Evolutionary conservation across 2,329 filamentous ascomycete species (phyloP).

Genomic region (Tothia fuscella): DNA sequence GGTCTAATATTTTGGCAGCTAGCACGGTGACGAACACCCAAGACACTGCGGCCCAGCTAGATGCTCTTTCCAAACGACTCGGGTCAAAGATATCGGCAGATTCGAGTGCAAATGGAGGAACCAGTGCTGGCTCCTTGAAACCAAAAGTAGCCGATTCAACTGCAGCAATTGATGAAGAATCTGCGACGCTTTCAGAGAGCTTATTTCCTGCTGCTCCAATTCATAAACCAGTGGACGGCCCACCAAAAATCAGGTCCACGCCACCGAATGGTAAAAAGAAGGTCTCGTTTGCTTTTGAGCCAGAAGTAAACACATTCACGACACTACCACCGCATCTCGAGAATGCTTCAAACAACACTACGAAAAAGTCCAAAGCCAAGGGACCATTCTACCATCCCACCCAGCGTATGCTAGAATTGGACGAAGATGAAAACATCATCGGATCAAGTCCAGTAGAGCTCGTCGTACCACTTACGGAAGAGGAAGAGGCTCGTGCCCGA

Average conservation of each 20-base stretch:
- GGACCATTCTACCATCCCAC: constrained; percentile 6
- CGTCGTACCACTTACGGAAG: neutral
- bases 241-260: no score
- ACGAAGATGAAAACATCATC: constrained; percentile 7
- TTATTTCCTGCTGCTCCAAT: no score
- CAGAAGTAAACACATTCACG: constrained; percentile 4
- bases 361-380: neutral
- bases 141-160: no score
- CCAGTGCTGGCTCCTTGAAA: neutral
- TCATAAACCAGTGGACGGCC: no score
- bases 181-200: no score
- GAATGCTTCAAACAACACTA: neutral
- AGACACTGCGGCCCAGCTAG: neutral
- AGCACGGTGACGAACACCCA: constrained; percentile 4
- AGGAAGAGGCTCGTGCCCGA: constrained; percentile 6
- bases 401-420: constrained; percentile 5
- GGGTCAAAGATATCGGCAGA: constrained; percentile 1
- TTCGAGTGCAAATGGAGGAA: neutral
- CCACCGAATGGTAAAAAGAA: neutral
- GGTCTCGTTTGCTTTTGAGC: neutral
- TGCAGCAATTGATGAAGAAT: no score
- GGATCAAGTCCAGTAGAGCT: constrained; percentile 7
- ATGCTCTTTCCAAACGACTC: neutral
- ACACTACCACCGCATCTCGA: neutral
- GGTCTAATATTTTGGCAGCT: constrained; percentile 2